Evolutionary conservation across 345 rosid genomes (phyloP).

Genomic region (Gossypium bickii): DNA sequence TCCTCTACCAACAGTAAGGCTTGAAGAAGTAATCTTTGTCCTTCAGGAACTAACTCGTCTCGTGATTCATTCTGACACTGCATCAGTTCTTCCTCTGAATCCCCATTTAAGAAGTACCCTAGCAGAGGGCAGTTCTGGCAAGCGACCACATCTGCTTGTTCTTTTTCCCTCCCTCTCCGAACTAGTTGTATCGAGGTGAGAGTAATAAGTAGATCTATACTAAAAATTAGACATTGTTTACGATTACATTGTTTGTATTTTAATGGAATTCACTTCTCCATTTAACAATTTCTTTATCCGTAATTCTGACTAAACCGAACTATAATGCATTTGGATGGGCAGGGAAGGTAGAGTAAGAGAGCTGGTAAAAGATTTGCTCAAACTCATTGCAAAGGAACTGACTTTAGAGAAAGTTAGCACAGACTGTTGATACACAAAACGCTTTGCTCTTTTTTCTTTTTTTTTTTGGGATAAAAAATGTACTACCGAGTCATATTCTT

Average conservation of each 20-base stretch:
- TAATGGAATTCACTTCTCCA: neutral
- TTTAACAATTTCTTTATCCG: neutral
- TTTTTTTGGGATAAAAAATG: neutral
- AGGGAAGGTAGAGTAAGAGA: constrained; percentile 85
- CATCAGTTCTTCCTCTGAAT: constrained; percentile 61
- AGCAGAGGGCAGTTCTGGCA: constrained; percentile 28
- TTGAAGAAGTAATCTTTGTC: constrained; percentile 65
- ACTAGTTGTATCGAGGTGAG: constrained; percentile 81
- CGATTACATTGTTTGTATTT: neutral
- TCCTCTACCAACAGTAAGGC: constrained; percentile 63
- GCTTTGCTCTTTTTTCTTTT: neutral
- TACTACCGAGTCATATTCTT: neutral
- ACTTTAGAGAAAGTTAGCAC: constrained; percentile 50
- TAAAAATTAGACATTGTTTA: neutral
- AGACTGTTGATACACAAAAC: constrained; percentile 12
- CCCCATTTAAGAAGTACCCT: constrained; percentile 50
- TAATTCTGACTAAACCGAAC: neutral
- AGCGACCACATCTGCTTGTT: constrained; percentile 67
- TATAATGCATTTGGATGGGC: constrained; percentile 23
- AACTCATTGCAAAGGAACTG: constrained; percentile 58
- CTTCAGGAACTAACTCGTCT: constrained; percentile 64
- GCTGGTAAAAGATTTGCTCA: constrained; percentile 61
- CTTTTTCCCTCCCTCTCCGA: constrained; percentile 86
- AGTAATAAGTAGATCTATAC: neutral
- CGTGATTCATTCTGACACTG: constrained; percentile 61